Conservation (phyloP, 805 yeast genomes). For the Nakazawaea ernobii region DNA sequence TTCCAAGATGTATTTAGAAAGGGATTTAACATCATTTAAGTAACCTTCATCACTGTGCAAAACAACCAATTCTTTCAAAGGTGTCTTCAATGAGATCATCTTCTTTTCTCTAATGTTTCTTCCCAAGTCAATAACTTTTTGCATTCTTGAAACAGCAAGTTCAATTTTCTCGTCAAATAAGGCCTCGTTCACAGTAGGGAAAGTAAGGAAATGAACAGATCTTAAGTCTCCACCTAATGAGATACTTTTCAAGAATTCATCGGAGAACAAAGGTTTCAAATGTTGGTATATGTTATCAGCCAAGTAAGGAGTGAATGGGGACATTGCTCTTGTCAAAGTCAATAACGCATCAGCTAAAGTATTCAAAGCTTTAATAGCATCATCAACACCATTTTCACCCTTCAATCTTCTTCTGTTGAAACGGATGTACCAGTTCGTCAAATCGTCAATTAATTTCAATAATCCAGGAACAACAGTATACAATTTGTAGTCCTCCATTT, state of each 20-base stretch:
- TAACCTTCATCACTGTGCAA: conserved; percentile 74
- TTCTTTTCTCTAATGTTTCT: conserved; percentile 96
- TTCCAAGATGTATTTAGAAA: conserved; percentile 76
- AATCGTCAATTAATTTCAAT: conserved; percentile 81
- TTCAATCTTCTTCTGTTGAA: conserved; percentile 96
- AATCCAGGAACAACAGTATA: conserved; percentile 95
- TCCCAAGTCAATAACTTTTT: conserved; percentile 91
- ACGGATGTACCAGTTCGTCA: conserved; percentile 98
- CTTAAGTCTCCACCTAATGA: conserved; percentile 51
- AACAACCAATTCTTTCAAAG: conserved; percentile 82
- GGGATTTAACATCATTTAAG: conserved; percentile 69
- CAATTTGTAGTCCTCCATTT: conserved; percentile 85
- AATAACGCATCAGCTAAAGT: conserved; percentile 86
- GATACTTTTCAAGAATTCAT: conserved; percentile 40
- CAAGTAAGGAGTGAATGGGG: conserved; percentile 97
- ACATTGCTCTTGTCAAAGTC: conserved; percentile 92
- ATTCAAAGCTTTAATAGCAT: conserved; percentile 82
- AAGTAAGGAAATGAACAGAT: conserved; percentile 91
- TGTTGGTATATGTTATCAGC: conserved; percentile 84
- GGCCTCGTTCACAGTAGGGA: conserved; percentile 78
- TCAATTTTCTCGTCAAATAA: conserved; percentile 80
- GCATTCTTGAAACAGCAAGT: conserved; percentile 90
- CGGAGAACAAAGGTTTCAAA: conserved; percentile 57
- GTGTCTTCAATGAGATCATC: conserved; percentile 89
- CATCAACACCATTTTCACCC: conserved; percentile 86